Base-by-base conservation (phyloP, 2,329 filamentous ascomycete genomes). In the Penicillium corylophilum region DNA sequence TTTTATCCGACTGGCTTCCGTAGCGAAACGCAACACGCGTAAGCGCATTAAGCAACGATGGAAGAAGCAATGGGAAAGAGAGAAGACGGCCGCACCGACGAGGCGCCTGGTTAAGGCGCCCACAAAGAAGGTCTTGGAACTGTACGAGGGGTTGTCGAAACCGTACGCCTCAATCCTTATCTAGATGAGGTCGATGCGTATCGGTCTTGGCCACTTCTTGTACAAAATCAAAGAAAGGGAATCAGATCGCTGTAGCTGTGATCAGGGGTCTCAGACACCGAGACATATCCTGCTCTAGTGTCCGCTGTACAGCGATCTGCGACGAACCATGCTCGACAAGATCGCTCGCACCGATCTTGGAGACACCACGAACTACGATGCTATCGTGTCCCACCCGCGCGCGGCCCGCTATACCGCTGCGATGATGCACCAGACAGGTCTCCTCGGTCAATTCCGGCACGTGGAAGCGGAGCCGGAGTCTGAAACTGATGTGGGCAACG, bases 171-270 rank as follows among this genome's bases (percentile, higher is more conserved):
- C 46, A 0, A 51, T 59, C 3, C 1, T 54, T 1, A 50, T 61
- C 2, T 40, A 57, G 18, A 48, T 56, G 9, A 42, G 53, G 0
- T 53, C 43, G 1, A 45, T 46, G 16, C 26, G 49, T 1, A 58
- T 60, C 6, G 42, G 33, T 0, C 26, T 59, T 1, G 13, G 39
- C 0, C 41, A 56, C 16, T 55, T 56, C 31, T 29, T 61, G 0
- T 55, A 35, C 1, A 54, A 54, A 2, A 56, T 58, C 16, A 56
- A 54, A 4, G 45, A 18, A 5, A 22, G 15, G 0, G 44, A 58
- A 3, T 44, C 39, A 0, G 50, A 53, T 16, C 0, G 22, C 6
- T 58, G 35, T 9, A 28, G 8, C 6, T 58, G 42, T 18, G 33
- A 23, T 0, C 24, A 52, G 6, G 51, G 55, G 0, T 52, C 44